Percentiles rank a stretch among this genome's conserved stretches.
Evolutionary conservation across 2,329 filamentous ascomycete genomes (phyloP).

Genomic region (Monilinia laxa): DNA sequence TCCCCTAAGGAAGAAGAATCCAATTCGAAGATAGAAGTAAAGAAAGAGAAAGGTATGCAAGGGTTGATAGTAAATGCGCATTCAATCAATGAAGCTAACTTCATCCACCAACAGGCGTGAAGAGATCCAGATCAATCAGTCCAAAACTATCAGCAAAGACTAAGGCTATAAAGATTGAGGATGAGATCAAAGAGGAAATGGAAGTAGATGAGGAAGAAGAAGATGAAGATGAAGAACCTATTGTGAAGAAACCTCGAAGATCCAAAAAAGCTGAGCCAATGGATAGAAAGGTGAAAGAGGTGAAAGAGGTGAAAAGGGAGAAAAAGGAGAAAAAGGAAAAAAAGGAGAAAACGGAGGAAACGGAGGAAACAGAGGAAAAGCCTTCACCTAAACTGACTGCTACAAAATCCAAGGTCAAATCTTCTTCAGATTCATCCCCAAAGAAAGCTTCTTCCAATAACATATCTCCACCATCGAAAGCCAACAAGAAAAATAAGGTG

Average conservation of each 20-base stretch:
- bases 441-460: conserved; percentile 25
- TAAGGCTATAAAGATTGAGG: conserved; percentile 34
- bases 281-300: conserved; percentile 31
- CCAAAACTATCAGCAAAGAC: conserved; percentile 27
- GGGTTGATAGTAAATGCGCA: neutral
- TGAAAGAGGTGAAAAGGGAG: neutral
- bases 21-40: neutral
- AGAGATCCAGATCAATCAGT: conserved; percentile 35
- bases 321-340: conserved; percentile 47
- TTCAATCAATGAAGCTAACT: neutral
- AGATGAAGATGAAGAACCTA: conserved; percentile 31
- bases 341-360: conserved; percentile 22
- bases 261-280: conserved; percentile 49
- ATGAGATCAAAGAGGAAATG: conserved; percentile 39
- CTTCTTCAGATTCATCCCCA: conserved; percentile 25
- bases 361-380: conserved; percentile 50
- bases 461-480: conserved; percentile 28
- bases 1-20: conserved; percentile 29
- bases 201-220: conserved; percentile 50
- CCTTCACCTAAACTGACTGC: conserved; percentile 20
- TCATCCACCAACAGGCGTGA: conserved; percentile 29
- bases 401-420: conserved; percentile 30
- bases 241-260: conserved; percentile 45
- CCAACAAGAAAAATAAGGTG: conserved; percentile 28
- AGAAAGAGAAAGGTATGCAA: conserved; percentile 15